These are phyloP conservation scores for Wickerhamiella nectarea DNA, from an alignment of 805 yeast species.

Conservation along the genomic window DNA sequence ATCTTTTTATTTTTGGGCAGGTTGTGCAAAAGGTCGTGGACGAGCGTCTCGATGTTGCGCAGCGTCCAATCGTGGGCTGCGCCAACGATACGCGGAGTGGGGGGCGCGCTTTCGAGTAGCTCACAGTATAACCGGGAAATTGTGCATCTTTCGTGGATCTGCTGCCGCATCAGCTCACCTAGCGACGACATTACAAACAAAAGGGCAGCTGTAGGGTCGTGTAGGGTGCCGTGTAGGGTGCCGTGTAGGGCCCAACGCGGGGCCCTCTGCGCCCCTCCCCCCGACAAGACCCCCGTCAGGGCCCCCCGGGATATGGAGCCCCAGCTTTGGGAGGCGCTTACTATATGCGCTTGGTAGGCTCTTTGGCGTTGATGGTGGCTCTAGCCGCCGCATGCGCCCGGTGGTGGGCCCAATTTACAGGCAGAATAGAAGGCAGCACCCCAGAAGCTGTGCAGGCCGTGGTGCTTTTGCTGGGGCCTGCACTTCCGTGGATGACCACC, in stretches of 20 bases:
- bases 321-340: too few relatives aligned
- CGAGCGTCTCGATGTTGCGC: slow-evolving; percentile 22
- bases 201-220: neutral
- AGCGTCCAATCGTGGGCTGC: slow-evolving; percentile 27
- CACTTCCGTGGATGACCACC: neutral
- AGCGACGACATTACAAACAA: slow-evolving; percentile 7
- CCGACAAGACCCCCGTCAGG: too few relatives aligned
- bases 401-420: slow-evolving; percentile 4
- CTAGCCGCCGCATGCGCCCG: slow-evolving; percentile 2
- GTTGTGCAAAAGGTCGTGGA: slow-evolving; percentile 21
- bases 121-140: slow-evolving; percentile 22
- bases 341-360: slow-evolving; percentile 2
- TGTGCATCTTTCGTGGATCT: slow-evolving; percentile 26
- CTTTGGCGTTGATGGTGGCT: neutral
- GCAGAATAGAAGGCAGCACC: neutral
- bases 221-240: neutral
- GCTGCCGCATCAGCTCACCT: slow-evolving; percentile 18
- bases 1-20: slow-evolving; percentile 19
- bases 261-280: too few relatives aligned
- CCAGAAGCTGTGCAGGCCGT: neutral
- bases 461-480: neutral
- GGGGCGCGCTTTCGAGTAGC: slow-evolving; percentile 22
- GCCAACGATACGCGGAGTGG: slow-evolving; percentile 20
- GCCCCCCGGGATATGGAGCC: too few relatives aligned
- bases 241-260: too few relatives aligned